A percentile compares a stretch with the other conserved stretches of the same genome.
phyloP scores from a whole-genome alignment of 306 rosid species.

The Acmispon strigosus region DNA sequence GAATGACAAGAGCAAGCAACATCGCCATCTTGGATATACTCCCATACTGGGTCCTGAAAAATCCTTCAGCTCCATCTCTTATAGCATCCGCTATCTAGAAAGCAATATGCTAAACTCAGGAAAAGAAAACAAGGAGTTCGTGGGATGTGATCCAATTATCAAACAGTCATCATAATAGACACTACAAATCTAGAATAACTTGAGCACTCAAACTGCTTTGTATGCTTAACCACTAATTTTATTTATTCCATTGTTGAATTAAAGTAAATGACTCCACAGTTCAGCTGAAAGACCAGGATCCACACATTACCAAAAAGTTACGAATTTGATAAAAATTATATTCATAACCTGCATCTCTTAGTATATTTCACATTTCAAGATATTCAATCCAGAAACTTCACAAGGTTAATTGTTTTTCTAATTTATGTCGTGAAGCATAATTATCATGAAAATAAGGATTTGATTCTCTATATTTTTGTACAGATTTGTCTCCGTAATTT shows the following conservation, averaged over 20 bases:
- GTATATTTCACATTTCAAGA: conserved; percentile 1
- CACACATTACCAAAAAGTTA: background rate
- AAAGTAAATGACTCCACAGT: conserved; percentile 3
- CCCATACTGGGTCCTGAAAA: conserved; percentile 94
- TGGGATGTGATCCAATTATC: background rate
- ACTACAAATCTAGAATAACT: background rate
- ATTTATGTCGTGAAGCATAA: background rate
- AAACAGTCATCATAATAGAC: conserved; percentile 12
- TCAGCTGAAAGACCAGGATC: background rate
- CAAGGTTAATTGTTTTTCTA: background rate
- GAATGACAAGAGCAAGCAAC: conserved; percentile 73
- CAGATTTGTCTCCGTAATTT: too few species aligned
- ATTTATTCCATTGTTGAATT: background rate
- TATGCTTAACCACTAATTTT: background rate
- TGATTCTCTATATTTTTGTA: too few species aligned
- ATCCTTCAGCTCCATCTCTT: conserved; percentile 99
- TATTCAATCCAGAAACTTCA: background rate
- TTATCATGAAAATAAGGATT: too few species aligned
- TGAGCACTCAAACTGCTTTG: background rate
- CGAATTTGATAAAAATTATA: background rate
- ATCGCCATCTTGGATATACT: conserved; percentile 96
- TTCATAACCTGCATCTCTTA: background rate
- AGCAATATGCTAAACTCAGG: conserved; percentile 33
- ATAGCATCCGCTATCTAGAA: conserved; percentile 94
- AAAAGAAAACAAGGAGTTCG: conserved; percentile 21